Evolutionary conservation across 345 rosid species (phyloP), one percentile per base, ranked within the genome.

Genomic region (Gynandropsis gynandra): DNA sequence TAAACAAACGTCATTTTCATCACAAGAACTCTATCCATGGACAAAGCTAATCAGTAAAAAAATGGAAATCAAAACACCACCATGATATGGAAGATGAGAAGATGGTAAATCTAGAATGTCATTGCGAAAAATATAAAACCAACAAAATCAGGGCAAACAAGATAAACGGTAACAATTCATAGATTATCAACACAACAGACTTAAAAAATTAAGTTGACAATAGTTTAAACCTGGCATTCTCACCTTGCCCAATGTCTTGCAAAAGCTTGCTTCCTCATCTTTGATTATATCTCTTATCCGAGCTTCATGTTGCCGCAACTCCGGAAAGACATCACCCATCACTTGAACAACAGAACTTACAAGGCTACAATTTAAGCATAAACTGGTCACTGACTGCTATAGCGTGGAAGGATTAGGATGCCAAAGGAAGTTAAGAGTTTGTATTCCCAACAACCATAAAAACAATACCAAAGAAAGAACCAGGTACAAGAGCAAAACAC

Each of bases 251-350:
- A 92, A 76, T 42, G 98, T 92, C 68, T 75, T 85, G 68, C 97
- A 85, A 71, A 92, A 92, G 76, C 95, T 92, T 52, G 78, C 74
- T 74, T 92, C 98, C 65, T 92, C 98, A 55, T 70, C 84, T 7
- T 80, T 79, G 58, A 92, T 83, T 43, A 80, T 69, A 55, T 80
- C 86, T 50, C 62, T 77, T 42, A 92, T 92, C 54, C 63, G 84
- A 15, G 63, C 71, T 61, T 92, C 88, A 66, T 82, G 89, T 55
- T 83, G 82, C 66, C 75, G 81, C 67, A 92, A 61, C 79, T 92
- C 98, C 0, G 83, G 84, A 62, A 92, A 92, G 59, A 83, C 79
- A 68, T 85, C 81, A 16, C 88, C 76, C 95, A 87, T 80, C 47
- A 81, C 75, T 68, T 71, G 66, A 34, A 81, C 85, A 35, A 85